A percentile compares a stretch with the other conserved stretches of the same genome.
phyloP scores from a whole-genome alignment of 441 rosid genomes.

The Eutrema salsugineum region DNA sequence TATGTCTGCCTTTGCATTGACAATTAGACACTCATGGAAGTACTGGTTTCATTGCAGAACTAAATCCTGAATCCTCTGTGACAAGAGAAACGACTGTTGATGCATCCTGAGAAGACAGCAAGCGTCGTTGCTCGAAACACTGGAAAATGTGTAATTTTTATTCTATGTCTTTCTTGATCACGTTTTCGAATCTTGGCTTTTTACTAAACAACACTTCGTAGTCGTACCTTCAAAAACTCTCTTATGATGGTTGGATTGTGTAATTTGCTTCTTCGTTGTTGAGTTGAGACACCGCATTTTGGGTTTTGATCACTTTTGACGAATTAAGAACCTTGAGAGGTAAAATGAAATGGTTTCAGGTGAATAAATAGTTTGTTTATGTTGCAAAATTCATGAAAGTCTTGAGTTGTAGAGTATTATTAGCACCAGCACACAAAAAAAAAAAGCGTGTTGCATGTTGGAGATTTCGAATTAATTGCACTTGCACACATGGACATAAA shows the following conservation, averaged over 20 bases:
- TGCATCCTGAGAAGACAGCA: slow-evolving; percentile 9
- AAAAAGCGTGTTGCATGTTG: too few relatives aligned
- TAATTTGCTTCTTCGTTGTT: slow-evolving; percentile 20
- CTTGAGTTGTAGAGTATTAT: too few relatives aligned
- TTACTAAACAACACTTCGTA: not conserved
- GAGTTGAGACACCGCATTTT: slow-evolving; percentile 2
- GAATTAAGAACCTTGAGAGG: not conserved
- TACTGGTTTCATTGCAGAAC: slow-evolving; percentile 18
- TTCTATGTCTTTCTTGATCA: not conserved
- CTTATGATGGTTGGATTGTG: slow-evolving; percentile 4
- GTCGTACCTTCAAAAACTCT: not conserved
- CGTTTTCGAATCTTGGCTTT: slow-evolving; percentile 5
- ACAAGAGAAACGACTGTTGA: slow-evolving; percentile 10
- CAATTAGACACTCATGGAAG: not conserved
- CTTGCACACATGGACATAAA: too few relatives aligned
- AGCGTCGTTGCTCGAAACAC: not conserved
- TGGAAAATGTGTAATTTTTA: slow-evolving; percentile 6
- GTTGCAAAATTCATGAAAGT: too few relatives aligned
- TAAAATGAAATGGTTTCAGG: not conserved
- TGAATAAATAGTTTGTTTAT: not conserved
- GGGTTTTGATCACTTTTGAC: not conserved
- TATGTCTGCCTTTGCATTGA: not conserved
- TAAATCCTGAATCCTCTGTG: slow-evolving; percentile 6
- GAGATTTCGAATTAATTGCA: too few relatives aligned
- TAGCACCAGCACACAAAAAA: too few relatives aligned